Evolutionary conservation across 345 rosid genomes (phyloP).

Genomic region (Fremontodendron californicum): DNA sequence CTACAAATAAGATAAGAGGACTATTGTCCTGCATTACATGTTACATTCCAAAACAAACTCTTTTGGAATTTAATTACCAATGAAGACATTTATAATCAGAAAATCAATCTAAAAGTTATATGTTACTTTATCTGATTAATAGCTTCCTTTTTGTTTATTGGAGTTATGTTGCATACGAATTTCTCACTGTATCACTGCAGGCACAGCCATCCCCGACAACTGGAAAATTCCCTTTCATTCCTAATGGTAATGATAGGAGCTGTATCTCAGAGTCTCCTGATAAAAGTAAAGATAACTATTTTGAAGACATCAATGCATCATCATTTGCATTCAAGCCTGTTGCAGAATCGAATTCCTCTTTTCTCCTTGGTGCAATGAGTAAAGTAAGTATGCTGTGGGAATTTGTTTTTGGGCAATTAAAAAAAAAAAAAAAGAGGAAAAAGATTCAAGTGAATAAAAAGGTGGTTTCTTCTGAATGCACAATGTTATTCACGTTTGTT

Average conservation of each 20-base stretch:
- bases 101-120: not conserved
- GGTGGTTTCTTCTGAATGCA: not conserved
- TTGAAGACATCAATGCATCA: conserved; percentile 49
- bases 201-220: conserved; percentile 94
- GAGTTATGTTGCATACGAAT: conserved; percentile 1
- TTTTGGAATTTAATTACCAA: not conserved
- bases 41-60: not conserved
- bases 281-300: conserved; percentile 54
- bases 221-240: conserved; percentile 66
- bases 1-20: not conserved
- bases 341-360: conserved; percentile 47
- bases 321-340: conserved; percentile 78
- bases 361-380: conserved; percentile 38
- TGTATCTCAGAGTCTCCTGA: conserved; percentile 37
- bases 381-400: conserved; percentile 36
- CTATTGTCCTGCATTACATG: not conserved
- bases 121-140: not conserved
- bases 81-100: not conserved
- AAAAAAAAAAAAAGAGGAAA: not conserved
- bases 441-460: not conserved
- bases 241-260: conserved; percentile 36
- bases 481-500: not conserved
- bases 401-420: not conserved
- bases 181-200: conserved; percentile 37
- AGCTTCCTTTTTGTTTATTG: not conserved